Evolutionary conservation across 345 rosid species (phyloP).

Genomic region (Pistacia atlantica): DNA sequence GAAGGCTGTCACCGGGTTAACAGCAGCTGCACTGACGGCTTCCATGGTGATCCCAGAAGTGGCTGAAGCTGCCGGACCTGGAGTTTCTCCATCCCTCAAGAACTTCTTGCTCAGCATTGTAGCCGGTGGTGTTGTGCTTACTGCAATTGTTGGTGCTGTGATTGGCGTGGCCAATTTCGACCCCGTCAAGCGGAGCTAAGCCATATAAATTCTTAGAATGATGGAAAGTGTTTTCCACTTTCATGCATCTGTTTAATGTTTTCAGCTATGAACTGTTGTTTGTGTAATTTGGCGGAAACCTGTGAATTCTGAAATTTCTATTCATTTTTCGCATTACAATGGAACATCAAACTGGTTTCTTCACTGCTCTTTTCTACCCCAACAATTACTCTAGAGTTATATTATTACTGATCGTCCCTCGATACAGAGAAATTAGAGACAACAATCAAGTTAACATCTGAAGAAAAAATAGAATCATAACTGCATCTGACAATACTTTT

Average conservation of each 20-base stretch:
- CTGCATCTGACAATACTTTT: not conserved
- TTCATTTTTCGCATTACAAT: slow-evolving; percentile 15
- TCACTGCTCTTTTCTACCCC: no score
- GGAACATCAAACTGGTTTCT: not conserved
- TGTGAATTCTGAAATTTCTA: slow-evolving; percentile 25
- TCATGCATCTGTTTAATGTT: slow-evolving; percentile 11
- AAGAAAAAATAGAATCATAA: not conserved
- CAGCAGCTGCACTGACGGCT: slow-evolving; percentile 59
- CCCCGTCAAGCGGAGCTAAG: slow-evolving; percentile 42
- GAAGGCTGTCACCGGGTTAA: slow-evolving; percentile 54
- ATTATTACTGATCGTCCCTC: no score
- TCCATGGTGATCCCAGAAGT: slow-evolving; percentile 62
- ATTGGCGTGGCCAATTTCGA: slow-evolving; percentile 46
- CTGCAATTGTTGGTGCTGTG: slow-evolving; percentile 35
- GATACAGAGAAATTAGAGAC: no score
- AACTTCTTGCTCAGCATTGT: slow-evolving; percentile 52
- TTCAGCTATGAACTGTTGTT: slow-evolving; percentile 10
- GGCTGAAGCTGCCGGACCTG: slow-evolving; percentile 50
- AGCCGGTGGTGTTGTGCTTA: slow-evolving; percentile 43
- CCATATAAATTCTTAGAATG: not conserved
- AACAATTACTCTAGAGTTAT: no score
- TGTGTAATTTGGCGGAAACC: slow-evolving; percentile 20
- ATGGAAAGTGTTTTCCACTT: slow-evolving; percentile 6
- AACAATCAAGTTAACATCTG: no score
- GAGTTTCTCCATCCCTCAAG: slow-evolving; percentile 37